Conservation (phyloP, 495 filamentous ascomycete species). For the Aspergillus asperescens region DNA sequence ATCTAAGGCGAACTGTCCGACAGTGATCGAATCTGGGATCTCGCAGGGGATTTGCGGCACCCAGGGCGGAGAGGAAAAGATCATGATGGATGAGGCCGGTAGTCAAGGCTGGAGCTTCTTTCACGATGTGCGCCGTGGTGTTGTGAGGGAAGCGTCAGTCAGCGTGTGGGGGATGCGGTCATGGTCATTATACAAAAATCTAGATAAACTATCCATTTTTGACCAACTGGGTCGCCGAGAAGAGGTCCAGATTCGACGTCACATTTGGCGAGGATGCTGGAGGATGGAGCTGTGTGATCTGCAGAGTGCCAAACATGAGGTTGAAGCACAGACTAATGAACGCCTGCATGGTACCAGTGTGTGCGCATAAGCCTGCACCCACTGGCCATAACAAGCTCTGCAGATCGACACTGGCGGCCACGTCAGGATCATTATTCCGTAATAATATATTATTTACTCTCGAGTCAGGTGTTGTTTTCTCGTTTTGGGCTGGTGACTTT, state of each 20-base stretch:
- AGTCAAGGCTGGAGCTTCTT: no score
- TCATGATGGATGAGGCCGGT: background rate
- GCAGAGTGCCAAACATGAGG: background rate
- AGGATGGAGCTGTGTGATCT: background rate
- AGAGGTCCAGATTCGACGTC: background rate
- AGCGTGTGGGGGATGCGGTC: no score
- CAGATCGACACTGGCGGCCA: background rate
- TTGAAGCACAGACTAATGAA: background rate
- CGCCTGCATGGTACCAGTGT: no score
- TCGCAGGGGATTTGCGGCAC: constrained; percentile 8
- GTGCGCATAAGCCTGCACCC: background rate
- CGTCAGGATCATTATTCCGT: background rate
- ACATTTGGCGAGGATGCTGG: background rate
- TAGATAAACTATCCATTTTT: background rate
- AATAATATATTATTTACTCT: background rate
- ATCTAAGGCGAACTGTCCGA: constrained; percentile 11
- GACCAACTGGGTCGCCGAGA: background rate
- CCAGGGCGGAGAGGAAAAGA: constrained; percentile 14
- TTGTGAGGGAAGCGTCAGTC: background rate
- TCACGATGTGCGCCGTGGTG: background rate
- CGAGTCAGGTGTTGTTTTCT: no score
- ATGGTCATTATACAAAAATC: no score
- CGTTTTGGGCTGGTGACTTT: no score
- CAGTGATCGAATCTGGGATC: constrained; percentile 12
- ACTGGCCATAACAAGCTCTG: background rate